Percentiles rank a stretch among this genome's conserved stretches.
These are phyloP conservation scores for Amanita pallidorosea DNA, from an alignment of 768 basidiomycete species.

Conservation along the genomic window DNA sequence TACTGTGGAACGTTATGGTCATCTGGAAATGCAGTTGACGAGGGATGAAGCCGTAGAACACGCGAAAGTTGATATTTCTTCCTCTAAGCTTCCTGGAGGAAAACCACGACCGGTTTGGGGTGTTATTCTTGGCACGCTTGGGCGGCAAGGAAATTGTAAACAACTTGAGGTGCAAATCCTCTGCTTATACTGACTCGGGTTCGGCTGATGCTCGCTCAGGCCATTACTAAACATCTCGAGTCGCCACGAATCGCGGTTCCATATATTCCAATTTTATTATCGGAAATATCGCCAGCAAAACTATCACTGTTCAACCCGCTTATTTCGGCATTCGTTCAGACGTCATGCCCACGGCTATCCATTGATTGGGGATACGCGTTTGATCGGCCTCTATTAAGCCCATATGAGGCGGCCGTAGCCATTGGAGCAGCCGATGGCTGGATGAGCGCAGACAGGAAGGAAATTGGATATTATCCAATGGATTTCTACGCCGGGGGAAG, in stretches of 20 bases:
- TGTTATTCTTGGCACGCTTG: slow-evolving; percentile 87
- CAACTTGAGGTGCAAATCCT: slow-evolving; percentile 57
- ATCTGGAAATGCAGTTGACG: slow-evolving; percentile 72
- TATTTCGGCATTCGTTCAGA: slow-evolving; percentile 88
- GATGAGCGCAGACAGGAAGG: slow-evolving; percentile 30
- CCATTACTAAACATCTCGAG: slow-evolving; percentile 63
- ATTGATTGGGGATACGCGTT: slow-evolving; percentile 99
- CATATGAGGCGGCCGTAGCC: slow-evolving; percentile 88
- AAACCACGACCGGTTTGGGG: slow-evolving; percentile 56
- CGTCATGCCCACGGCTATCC: slow-evolving; percentile 89
- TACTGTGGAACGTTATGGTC: slow-evolving; percentile 85
- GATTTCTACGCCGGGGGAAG: slow-evolving; percentile 86
- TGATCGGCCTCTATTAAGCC: slow-evolving; percentile 75
- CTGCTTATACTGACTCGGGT: not conserved
- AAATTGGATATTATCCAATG: slow-evolving; percentile 74
- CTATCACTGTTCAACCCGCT: slow-evolving; percentile 73
- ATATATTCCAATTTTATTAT: slow-evolving; percentile 86
- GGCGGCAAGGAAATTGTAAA: slow-evolving; percentile 85
- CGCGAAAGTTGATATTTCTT: slow-evolving; percentile 54
- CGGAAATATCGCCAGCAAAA: slow-evolving; percentile 95
- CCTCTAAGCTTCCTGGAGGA: not conserved
- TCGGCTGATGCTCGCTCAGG: slow-evolving; percentile 24
- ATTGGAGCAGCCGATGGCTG: slow-evolving; percentile 61
- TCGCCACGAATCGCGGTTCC: slow-evolving; percentile 46
- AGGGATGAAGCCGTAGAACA: slow-evolving; percentile 66